Base-by-base conservation (phyloP, 2,329 filamentous ascomycete species). In the Penicillium italicum region DNA sequence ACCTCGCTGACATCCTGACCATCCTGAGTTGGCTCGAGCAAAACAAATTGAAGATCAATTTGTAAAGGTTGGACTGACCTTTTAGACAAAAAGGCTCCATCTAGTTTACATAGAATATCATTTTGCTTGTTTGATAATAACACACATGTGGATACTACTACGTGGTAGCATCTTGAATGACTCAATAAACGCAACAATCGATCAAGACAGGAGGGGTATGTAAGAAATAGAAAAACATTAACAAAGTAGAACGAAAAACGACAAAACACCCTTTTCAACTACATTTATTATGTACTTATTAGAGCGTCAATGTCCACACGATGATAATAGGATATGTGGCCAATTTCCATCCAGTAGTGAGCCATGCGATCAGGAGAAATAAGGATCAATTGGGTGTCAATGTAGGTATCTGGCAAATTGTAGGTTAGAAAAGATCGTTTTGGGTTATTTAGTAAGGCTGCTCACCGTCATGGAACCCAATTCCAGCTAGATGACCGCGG, bases 341-440 rank as follows among this genome's bases (percentile, higher is more conserved):
- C 73, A 66, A 77, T 73, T n/a, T 72, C 67, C 47, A 89, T 77
- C 92, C 92, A 97, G 69, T 91, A 88, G 69, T 93, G 90, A 2
- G 91, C 92, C 52, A 97, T 71, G 38, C 82, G 80, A 67, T 96
- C 79, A n/a, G 85, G 82, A 2, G 88, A 91, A 37, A 95, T 80
- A 34, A 97, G 79, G 46, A 96, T 85, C 22, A 97, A 79, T 62
- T 92, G 85, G 0, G 86, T 87, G 3, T 86, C 79, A 47, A 92
- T 88, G 64, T 85, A 96, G 56, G 67, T 53, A 48, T 71, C 65
- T 72, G 24, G 50, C 4, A n/a, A 56, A 55, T n/a, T 59, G 14
- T 9, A 12, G 4, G 41, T 68, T 43, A 65, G 54, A 41, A 30
- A 16, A 11, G 1, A 6, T 6, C 4, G 0, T 7, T 12, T 6